Conservation (phyloP, 306 rosid genomes). For the Citrullus mucosospermus region DNA sequence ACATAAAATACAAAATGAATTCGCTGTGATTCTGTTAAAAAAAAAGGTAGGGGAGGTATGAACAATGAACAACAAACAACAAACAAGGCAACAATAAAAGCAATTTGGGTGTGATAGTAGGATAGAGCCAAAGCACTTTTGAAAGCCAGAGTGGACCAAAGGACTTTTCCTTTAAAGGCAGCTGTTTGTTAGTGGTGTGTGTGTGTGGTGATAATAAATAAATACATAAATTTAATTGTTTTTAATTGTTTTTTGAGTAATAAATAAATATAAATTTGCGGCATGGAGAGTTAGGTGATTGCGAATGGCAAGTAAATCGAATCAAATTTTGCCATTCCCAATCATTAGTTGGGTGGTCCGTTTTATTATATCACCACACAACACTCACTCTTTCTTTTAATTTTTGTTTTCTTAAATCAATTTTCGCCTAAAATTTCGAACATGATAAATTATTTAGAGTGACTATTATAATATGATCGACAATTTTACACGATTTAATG, state of each 20-base stretch:
- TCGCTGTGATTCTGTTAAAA: no score
- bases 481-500: no score
- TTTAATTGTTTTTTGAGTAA: no score
- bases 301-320: not conserved
- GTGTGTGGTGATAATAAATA: not conserved
- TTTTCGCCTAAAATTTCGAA: no score
- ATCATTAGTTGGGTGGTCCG: constrained; percentile 52
- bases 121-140: not conserved
- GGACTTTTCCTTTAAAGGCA: not conserved
- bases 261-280: not conserved
- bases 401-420: no score
- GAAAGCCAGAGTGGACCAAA: not conserved
- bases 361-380: constrained; percentile 1
- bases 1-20: no score
- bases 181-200: not conserved
- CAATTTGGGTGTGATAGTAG: not conserved
- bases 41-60: not conserved
- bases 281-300: not conserved
- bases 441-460: no score
- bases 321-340: constrained; percentile 30
- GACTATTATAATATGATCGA: no score
- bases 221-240: not conserved
- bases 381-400: not conserved
- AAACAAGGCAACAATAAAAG: not conserved
- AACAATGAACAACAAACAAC: not conserved